Evolutionary conservation across 805 yeast genomes (phyloP).

Genomic region (Cyberlindnera amylophila): DNA sequence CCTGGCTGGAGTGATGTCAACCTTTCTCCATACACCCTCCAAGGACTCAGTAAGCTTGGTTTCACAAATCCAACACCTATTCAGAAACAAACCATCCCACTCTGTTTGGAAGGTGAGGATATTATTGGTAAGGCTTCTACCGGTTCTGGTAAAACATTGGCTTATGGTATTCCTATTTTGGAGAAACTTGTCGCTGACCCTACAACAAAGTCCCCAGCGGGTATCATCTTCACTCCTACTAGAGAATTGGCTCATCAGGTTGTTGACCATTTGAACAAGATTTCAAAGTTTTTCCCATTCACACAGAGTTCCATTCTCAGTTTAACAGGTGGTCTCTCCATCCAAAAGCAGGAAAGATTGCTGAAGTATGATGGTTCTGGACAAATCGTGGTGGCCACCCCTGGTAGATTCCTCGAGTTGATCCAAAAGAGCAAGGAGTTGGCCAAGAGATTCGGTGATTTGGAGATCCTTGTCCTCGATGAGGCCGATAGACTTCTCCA

Average conservation of each 20-base stretch:
- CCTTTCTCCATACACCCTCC: constrained; percentile 53
- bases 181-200: constrained; percentile 48
- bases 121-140: constrained; percentile 95
- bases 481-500: constrained; percentile 95
- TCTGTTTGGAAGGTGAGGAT: constrained; percentile 69
- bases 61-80: constrained; percentile 79
- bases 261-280: constrained; percentile 62
- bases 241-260: constrained; percentile 96
- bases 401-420: constrained; percentile 88
- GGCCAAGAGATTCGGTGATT: constrained; percentile 37
- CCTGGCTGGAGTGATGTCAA: constrained; percentile 57
- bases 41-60: constrained; percentile 55
- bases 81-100: constrained; percentile 72
- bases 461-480: constrained; percentile 67
- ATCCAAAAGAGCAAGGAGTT: constrained; percentile 53
- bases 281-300: constrained; percentile 51
- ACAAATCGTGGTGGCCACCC: constrained; percentile 82
- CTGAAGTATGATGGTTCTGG: constrained; percentile 66
- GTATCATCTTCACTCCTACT: constrained; percentile 88
- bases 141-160: constrained; percentile 96
- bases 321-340: constrained; percentile 91
- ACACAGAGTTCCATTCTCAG: constrained; percentile 59
- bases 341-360: constrained; percentile 87
- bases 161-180: constrained; percentile 89
- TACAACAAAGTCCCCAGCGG: constrained; percentile 50